Conservation (phyloP, 768 basidiomycete genomes). For the Gymnopilus dilepis region DNA sequence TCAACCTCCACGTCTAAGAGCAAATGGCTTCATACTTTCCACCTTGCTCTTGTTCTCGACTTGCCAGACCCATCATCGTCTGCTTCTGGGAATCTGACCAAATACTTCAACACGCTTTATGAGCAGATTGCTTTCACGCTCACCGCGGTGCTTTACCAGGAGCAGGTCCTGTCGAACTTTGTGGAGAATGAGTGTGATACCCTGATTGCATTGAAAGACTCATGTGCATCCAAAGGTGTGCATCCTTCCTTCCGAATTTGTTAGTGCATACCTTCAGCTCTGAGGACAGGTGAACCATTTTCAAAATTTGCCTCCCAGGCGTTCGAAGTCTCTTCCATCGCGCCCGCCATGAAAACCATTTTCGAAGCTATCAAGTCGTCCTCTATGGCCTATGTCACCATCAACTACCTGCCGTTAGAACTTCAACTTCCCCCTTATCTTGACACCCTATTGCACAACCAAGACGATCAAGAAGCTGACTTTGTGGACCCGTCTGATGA, state of each 20-base stretch:
- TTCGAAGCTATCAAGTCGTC: slow-evolving; percentile 81
- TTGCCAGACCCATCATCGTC: slow-evolving; percentile 90
- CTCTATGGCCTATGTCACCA: slow-evolving; percentile 76
- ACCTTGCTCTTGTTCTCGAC: slow-evolving; percentile 87
- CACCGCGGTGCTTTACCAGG: slow-evolving; percentile 90
- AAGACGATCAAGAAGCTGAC: slow-evolving; percentile 62
- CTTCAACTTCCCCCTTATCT: slow-evolving; percentile 86
- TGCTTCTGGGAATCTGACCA: slow-evolving; percentile 73
- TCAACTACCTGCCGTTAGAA: slow-evolving; percentile 82
- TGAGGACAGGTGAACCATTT: slow-evolving; percentile 59
- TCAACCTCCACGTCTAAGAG: slow-evolving; percentile 38
- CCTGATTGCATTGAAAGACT: slow-evolving; percentile 74
- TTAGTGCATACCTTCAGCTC: slow-evolving; percentile 15
- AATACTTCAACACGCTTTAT: slow-evolving; percentile 88
- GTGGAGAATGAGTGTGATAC: slow-evolving; percentile 82
- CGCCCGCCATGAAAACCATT: slow-evolving; percentile 77
- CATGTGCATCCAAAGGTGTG: slow-evolving; percentile 66
- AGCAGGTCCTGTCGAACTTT: slow-evolving; percentile 87
- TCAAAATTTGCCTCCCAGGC: slow-evolving; percentile 60
- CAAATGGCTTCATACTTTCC: slow-evolving; percentile 76
- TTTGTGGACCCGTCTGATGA: slow-evolving; percentile 55
- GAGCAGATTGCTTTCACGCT: slow-evolving; percentile 88
- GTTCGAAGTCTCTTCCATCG: slow-evolving; percentile 70
- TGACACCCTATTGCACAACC: slow-evolving; percentile 69
- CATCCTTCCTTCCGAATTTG: not conserved